Percentiles rank a stretch among this genome's conserved stretches.
Evolutionary conservation across 1,284 basidiomycete genomes (phyloP).

Genomic region (Cutaneotrichosporon cutaneum): DNA sequence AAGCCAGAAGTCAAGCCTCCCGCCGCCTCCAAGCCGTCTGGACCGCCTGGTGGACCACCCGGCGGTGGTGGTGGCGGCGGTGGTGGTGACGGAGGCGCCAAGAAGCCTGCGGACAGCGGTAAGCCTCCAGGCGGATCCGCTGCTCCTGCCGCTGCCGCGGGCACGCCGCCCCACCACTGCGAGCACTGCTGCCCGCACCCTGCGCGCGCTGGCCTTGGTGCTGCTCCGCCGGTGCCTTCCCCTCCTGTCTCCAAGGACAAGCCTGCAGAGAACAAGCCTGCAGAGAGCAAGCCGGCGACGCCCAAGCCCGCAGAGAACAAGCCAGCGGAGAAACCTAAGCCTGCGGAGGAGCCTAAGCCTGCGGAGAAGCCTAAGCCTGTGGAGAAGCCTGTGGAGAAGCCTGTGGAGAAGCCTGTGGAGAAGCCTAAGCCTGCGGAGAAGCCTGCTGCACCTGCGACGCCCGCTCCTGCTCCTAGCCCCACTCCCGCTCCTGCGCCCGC

Average conservation of each 20-base stretch:
- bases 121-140: neutral
- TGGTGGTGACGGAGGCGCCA: neutral
- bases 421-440: neutral
- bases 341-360: neutral
- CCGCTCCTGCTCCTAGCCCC: neutral
- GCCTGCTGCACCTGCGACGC: neutral
- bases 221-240: neutral
- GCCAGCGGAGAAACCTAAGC: neutral
- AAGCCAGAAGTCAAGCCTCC: neutral
- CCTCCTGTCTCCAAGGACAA: neutral
- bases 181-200: conserved; percentile 23
- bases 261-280: neutral
- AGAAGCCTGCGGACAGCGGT: neutral
- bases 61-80: too few relatives aligned
- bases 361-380: neutral
- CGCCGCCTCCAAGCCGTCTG: too few relatives aligned
- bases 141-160: neutral
- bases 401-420: neutral
- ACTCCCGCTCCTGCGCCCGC: neutral
- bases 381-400: too few relatives aligned
- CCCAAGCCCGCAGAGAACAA: neutral
- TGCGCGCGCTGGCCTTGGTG: conserved; percentile 1
- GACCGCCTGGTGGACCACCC: too few relatives aligned
- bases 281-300: neutral
- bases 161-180: conserved; percentile 12